Percentiles rank a stretch among this genome's conserved stretches.
Evolutionary conservation across 495 filamentous ascomycete genomes (phyloP).

Genomic region (Aspergillus olivimuriae): DNA sequence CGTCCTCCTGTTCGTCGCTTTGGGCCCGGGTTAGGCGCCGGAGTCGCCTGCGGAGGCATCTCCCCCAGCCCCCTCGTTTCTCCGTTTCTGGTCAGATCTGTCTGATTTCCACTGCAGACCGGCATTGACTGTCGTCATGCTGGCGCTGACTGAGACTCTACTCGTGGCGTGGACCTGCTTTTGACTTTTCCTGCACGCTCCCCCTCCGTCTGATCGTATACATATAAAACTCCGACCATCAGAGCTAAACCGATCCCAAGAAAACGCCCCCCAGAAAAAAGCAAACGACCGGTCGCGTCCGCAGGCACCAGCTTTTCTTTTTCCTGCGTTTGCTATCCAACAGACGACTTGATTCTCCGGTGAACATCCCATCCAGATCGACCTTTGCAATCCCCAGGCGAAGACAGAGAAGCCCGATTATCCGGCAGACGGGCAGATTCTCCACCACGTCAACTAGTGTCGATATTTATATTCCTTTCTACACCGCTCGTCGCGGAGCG

Average conservation of each 20-base stretch:
- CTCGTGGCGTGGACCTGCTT: constrained; percentile 7
- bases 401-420: constrained; percentile 4
- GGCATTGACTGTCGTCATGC: too few relatives aligned
- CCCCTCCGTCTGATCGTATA: background rate
- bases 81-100: too few relatives aligned
- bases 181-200: background rate
- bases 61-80: background rate
- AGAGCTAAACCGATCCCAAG: constrained; percentile 12
- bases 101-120: too few relatives aligned
- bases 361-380: too few relatives aligned
- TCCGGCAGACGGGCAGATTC: constrained; percentile 8
- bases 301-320: constrained; percentile 13
- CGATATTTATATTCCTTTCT: constrained; percentile 10
- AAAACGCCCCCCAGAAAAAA: background rate
- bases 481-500: constrained; percentile 20
- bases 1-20: constrained; percentile 18
- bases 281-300: too few relatives aligned
- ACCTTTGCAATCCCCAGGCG: too few relatives aligned
- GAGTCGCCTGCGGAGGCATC: too few relatives aligned
- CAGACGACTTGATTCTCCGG: too few relatives aligned
- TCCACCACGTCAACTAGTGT: constrained; percentile 13
- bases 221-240: constrained; percentile 3
- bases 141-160: too few relatives aligned
- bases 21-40: constrained; percentile 17
- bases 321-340: too few relatives aligned